A percentile compares a stretch with the other conserved stretches of the same genome.
Evolutionary conservation across 495 filamentous ascomycete species (phyloP).

Genomic region (Podospora pseudopauciseta): DNA sequence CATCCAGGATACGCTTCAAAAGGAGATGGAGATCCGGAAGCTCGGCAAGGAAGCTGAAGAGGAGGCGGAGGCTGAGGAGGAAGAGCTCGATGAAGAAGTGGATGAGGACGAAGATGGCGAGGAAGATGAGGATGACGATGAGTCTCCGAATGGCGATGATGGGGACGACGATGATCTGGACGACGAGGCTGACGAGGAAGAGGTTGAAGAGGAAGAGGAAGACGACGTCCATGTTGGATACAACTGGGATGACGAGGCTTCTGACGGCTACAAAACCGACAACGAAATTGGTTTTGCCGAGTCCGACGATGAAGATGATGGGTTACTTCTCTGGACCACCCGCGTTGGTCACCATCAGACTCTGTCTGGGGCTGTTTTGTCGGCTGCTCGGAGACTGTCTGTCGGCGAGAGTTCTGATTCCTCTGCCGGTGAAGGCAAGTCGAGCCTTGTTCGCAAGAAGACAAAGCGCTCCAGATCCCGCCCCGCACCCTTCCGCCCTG

Average conservation of each 20-base stretch:
- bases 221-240: constrained; percentile 52
- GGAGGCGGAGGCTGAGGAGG: constrained; percentile 65
- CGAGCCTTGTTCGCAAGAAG: constrained; percentile 20
- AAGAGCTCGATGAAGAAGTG: constrained; percentile 49
- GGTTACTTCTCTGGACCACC: constrained; percentile 76
- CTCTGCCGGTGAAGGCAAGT: constrained; percentile 29
- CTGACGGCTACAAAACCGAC: constrained; percentile 87
- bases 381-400: constrained; percentile 40
- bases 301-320: constrained; percentile 82
- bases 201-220: constrained; percentile 34
- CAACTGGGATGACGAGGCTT: constrained; percentile 62
- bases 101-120: constrained; percentile 40
- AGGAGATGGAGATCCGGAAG: constrained; percentile 83
- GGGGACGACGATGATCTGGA: constrained; percentile 48
- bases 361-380: constrained; percentile 35
- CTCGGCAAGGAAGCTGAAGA: constrained; percentile 88
- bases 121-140: constrained; percentile 45
- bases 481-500: constrained; percentile 56
- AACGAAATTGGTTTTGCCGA: constrained; percentile 92
- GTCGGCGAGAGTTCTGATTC: constrained; percentile 41
- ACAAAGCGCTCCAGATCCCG: constrained; percentile 36
- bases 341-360: constrained; percentile 47
- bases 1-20: constrained; percentile 81
- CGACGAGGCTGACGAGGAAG: constrained; percentile 43
- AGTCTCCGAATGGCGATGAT: constrained; percentile 42